Evolutionary conservation across 2,329 filamentous ascomycete genomes (phyloP), one percentile per base, ranked within the genome.

Genomic region (Diaporthe citrichinensis): DNA sequence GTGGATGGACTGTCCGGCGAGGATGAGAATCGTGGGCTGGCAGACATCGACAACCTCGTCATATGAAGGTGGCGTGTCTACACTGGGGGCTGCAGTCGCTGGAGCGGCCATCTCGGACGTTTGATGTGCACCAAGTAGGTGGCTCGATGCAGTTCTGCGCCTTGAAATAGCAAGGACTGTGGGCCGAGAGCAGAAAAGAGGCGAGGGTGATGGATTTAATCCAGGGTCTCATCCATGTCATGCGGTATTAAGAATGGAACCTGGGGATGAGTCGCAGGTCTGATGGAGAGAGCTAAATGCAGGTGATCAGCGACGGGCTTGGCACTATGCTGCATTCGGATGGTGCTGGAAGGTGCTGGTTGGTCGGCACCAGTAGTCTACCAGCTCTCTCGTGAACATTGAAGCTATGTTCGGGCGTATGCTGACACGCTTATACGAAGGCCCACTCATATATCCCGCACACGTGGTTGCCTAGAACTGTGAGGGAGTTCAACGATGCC

Each of bases 1-100:
- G 49, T 78, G 78, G 75, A 81, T 78, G 73, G 74, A 77, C n/a
- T 78, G 78, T 6, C 76, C 79, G 15, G 69, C 74, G 17, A 81
- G 78, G 12, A 81, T 75, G 25, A 81, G 77, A 25, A 80, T 81
- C 4, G 77, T 71, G 6, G 80, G 81, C 53, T 79, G 76, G 20
- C 65, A 68, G 20, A 68, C 46, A 8, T 68, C 65, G 46, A 68
- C 14, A n/a, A 53, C 65, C 4, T 53, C 65, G 23, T 68, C 65
- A 28, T 68, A 68, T 23, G 9, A 20, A 9, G 65, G 65, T 12
- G 65, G 65, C 23, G 4, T 3, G 46, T 53, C 46, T 20, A 34
- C 7, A 4, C 7, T 68, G 3, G 46, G 46, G 31, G 9, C 14
- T 53, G 41, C 46, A 12, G 44, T 53, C 6, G 65, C 23, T 41